These are phyloP conservation scores for Blastobotrys parvus DNA, from an alignment of 805 yeast genomes.

Conservation along the genomic window DNA sequence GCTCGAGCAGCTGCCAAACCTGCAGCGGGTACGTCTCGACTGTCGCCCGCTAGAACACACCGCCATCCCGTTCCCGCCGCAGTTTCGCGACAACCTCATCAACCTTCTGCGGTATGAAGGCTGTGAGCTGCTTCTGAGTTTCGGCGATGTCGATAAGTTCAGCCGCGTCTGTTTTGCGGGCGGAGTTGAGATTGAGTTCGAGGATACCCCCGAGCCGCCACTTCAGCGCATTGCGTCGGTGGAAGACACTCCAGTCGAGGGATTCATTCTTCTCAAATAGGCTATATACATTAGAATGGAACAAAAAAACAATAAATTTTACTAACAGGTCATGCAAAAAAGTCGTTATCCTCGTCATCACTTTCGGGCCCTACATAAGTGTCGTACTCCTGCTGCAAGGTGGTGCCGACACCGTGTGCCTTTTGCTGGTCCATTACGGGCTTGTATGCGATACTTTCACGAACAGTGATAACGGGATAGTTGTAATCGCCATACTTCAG, in stretches of 20 bases:
- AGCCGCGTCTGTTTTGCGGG: not conserved
- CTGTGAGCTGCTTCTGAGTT: not conserved
- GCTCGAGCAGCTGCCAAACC: not conserved
- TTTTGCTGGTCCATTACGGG: slow-evolving; percentile 15
- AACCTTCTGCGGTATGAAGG: not conserved
- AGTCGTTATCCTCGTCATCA: slow-evolving; percentile 3
- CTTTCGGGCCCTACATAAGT: slow-evolving; percentile 11
- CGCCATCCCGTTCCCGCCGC: not conserved
- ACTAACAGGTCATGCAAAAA: not conserved
- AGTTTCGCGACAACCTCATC: not conserved
- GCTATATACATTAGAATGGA: not conserved
- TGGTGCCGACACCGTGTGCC: slow-evolving; percentile 10
- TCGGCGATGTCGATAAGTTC: not conserved
- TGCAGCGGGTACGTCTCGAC: not conserved
- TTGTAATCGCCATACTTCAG: slow-evolving; percentile 34
- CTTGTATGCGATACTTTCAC: slow-evolving; percentile 17
- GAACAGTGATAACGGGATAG: slow-evolving; percentile 33
- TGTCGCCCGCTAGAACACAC: not conserved
- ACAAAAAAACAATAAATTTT: not conserved
- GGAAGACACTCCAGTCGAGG: not conserved
- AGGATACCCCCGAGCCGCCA: not conserved
- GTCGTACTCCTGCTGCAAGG: slow-evolving; percentile 16
- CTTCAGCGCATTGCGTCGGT: not conserved
- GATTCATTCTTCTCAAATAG: not conserved
- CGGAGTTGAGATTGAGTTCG: not conserved